These are phyloP conservation scores for Fusarium sp. DNA, from an alignment of 2,329 filamentous ascomycete species.

Conservation along the genomic window DNA sequence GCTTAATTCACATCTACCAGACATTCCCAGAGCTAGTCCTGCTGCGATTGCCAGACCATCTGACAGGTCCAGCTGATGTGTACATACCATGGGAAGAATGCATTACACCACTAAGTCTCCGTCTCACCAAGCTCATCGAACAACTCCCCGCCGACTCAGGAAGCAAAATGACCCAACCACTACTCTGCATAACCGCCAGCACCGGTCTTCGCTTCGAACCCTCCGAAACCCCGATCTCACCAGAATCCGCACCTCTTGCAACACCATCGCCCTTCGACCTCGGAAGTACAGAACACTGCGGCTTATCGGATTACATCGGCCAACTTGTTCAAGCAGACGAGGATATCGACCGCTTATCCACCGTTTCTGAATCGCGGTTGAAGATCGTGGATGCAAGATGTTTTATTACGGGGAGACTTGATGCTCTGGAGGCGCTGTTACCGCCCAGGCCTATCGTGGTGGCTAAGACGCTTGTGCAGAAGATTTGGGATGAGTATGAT, in stretches of 20 bases:
- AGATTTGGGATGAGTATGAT: constrained; percentile 40
- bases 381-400: constrained; percentile 24
- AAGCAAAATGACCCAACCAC: constrained; percentile 50
- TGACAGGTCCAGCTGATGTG: not conserved
- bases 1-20: constrained; percentile 55
- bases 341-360: constrained; percentile 16
- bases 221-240: not conserved
- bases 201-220: constrained; percentile 46
- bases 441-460: constrained; percentile 28
- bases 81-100: constrained; percentile 49
- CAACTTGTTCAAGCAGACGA: constrained; percentile 29
- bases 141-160: constrained; percentile 49
- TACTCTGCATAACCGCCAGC: constrained; percentile 51
- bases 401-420: constrained; percentile 16
- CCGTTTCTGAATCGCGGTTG: constrained; percentile 3
- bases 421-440: constrained; percentile 20
- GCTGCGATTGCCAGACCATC: constrained; percentile 42
- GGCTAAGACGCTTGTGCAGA: constrained; percentile 26
- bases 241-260: not conserved
- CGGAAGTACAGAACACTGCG: constrained; percentile 17
- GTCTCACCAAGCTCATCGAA: constrained; percentile 46
- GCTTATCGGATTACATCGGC: constrained; percentile 27
- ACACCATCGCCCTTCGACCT: not conserved
- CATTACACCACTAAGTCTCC: constrained; percentile 48
- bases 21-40: constrained; percentile 52